Evolutionary conservation across 805 yeast species (phyloP), one percentile per base, ranked within the genome.

Genomic region (Metschnikowia shivogae): DNA sequence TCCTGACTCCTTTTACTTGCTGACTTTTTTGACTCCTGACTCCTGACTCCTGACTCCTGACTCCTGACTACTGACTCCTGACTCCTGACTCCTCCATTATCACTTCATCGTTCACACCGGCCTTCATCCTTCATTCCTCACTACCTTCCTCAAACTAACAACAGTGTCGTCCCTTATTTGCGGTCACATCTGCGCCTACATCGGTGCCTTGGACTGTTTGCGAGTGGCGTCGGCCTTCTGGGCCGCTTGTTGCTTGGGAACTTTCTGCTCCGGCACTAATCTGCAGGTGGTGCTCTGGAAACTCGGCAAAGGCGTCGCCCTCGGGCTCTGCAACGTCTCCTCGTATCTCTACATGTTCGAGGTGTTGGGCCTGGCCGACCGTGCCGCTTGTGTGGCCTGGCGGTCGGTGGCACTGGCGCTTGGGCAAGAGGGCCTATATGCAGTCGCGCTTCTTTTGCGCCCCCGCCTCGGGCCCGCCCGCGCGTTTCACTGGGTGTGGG

Each of bases 301-400:
- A 33, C 44, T 64, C 11, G 39, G 60, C 7, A 65, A 60, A 43
- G 74, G 74, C 0, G 12, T 59, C 2, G 49, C 65, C 6, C 51
- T 65, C 34, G 74, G 74, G 4, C 43, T 64, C 20, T 54, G 61
- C 10, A 56, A 63, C n/a, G 54, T 63, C 19, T 46, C 63, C 6
- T 52, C 61, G 2, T 71, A 71, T 1, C 57, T 66, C 5, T 68
- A 70, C 47, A 48, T 62, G 1, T 50, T 59, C 8, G 74, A 70
- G 43, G 52, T 59, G 11, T 35, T 51, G 3, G 47, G 59, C 11
- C 62, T 68, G 2, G 34, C 47, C 0, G 42, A 53, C 4, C 48
- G 54, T 27, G 57, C 53, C 39, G 67, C 66, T 7, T 45, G 54
- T 6, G 42, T 50, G 11, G 47, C 47, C 1, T 45, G 43, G 42